Conservation (phyloP, 176 grass and related monocot genomes). For the Chrysopogon serrulatus region DNA sequence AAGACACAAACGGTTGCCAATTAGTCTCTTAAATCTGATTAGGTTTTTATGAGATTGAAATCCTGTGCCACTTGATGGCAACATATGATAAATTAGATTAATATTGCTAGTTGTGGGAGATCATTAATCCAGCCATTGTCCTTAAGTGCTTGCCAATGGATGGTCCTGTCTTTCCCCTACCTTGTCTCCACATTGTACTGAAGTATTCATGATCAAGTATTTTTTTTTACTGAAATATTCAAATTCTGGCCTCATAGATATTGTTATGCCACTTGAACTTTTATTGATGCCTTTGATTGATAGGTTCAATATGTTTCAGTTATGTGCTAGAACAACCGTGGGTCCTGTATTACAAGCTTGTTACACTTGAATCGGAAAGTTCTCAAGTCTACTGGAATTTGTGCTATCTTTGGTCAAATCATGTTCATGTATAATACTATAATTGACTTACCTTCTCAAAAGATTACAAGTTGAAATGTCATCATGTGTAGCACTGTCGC, state of each 20-base stretch:
- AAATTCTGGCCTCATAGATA: not conserved
- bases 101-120: too few species aligned
- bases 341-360: not conserved
- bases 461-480: not conserved
- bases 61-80: not conserved
- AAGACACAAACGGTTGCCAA: not conserved
- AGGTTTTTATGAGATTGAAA: not conserved
- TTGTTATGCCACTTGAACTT: not conserved
- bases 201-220: not conserved
- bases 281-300: not conserved
- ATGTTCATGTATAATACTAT: not conserved
- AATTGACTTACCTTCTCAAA: not conserved
- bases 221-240: not conserved
- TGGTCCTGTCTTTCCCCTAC: too few species aligned
- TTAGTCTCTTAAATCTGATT: not conserved
- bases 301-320: not conserved
- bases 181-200: too few species aligned
- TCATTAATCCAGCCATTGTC: too few species aligned
- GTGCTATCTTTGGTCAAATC: not conserved
- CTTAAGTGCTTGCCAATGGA: too few species aligned
- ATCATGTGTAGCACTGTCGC: not conserved
- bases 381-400: not conserved
- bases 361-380: not conserved
- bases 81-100: constrained; percentile 11
- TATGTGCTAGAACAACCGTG: not conserved